Conservation (phyloP, 148 eudicot species). For the Vaccinium vitisidaea region DNA sequence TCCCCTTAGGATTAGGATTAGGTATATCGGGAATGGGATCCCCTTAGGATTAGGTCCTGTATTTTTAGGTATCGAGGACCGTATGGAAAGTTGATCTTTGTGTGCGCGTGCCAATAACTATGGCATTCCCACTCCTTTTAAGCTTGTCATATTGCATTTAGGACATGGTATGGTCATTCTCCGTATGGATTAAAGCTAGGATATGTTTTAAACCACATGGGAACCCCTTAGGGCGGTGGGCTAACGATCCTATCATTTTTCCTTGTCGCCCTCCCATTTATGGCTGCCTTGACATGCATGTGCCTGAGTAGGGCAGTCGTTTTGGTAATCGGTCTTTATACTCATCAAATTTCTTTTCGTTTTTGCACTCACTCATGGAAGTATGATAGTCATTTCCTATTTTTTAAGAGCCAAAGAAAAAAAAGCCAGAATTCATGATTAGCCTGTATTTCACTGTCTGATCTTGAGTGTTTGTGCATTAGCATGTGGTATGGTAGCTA, state of each 20-base stretch:
- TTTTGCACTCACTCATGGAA: neutral
- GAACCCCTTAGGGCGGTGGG: neutral
- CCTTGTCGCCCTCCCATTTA: neutral
- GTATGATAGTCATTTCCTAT: neutral
- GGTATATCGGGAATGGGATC: no score
- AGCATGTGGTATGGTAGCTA: neutral
- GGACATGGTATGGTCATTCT: neutral
- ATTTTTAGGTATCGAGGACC: neutral
- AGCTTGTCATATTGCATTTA: neutral
- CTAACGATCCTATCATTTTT: neutral
- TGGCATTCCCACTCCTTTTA: neutral
- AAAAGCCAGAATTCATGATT: neutral
- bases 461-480: neutral
- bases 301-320: neutral
- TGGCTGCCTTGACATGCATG: neutral
- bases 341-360: neutral
- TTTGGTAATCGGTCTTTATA: neutral
- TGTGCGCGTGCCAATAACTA: neutral
- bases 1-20: neutral
- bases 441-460: neutral
- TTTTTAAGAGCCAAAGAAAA: neutral
- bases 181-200: neutral
- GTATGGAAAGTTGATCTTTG: neutral
- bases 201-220: neutral
- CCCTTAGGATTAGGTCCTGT: neutral